Conservation (phyloP, 805 yeast species). For the Cyberlindnera mrakii region DNA sequence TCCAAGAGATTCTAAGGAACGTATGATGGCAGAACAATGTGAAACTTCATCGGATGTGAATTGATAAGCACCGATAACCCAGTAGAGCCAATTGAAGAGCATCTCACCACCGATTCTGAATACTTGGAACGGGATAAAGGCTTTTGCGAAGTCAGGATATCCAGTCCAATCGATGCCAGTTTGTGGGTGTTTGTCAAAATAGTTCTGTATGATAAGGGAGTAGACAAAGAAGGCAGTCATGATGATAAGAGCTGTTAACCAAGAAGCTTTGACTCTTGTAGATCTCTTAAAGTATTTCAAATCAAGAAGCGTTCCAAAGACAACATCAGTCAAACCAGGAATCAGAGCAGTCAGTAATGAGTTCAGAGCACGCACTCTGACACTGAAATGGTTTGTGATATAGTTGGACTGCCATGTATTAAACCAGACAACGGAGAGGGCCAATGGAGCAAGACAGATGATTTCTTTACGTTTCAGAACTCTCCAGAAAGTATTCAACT, state of each 20-base stretch:
- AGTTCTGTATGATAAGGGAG: conserved; percentile 12
- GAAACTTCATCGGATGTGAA: conserved; percentile 17
- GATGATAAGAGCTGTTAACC: conserved; percentile 9
- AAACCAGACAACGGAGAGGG: conserved; percentile 17
- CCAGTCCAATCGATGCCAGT: conserved; percentile 19
- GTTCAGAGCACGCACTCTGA: conserved; percentile 23
- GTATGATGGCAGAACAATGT: conserved; percentile 18
- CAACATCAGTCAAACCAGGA: conserved; percentile 14
- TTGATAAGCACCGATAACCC: conserved; percentile 22
- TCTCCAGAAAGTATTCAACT: conserved; percentile 2
- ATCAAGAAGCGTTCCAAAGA: conserved; percentile 17
- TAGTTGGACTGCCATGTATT: conserved; percentile 21
- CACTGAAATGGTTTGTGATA: conserved; percentile 22
- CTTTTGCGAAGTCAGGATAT: conserved; percentile 10
- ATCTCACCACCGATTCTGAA: conserved; percentile 21
- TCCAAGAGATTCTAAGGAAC: conserved; percentile 22
- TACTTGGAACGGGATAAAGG: conserved; percentile 20
- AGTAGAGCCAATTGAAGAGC: conserved; percentile 22
- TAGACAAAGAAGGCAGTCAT: conserved; percentile 18
- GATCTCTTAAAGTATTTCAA: conserved; percentile 4
- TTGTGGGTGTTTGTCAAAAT: conserved; percentile 8
- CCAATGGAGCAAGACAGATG: conserved; percentile 16
- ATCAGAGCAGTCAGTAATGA: conserved; percentile 20
- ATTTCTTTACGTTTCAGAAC: conserved; percentile 17
- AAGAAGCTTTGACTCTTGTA: conserved; percentile 14